phyloP scores from a whole-genome alignment of 352 stramenopile species.

The Lagenidium giganteum region DNA sequence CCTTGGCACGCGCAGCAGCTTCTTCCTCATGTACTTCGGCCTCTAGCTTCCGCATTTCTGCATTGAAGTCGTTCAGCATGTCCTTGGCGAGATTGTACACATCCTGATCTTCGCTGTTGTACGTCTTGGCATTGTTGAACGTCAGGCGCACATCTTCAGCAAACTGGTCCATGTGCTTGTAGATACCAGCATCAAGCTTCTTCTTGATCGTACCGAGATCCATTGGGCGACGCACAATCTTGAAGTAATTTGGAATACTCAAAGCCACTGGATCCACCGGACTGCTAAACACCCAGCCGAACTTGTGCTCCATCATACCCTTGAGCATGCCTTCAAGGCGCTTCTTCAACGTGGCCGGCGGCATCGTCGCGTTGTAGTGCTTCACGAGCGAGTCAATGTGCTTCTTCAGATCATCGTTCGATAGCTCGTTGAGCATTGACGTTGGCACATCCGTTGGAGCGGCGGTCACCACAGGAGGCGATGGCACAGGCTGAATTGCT shows the following conservation, averaged over 20 bases:
- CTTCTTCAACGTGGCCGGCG: constrained; percentile 85
- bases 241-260: constrained; percentile 98
- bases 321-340: constrained; percentile 91
- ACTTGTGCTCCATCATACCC: constrained; percentile 94
- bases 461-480: background rate
- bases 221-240: constrained; percentile 91
- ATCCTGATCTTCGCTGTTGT: constrained; percentile 84
- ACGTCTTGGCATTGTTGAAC: constrained; percentile 83
- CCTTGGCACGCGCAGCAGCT: constrained; percentile 46
- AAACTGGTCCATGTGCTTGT: constrained; percentile 84
- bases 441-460: constrained; percentile 53
- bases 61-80: constrained; percentile 83
- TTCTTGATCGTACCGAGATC: constrained; percentile 86
- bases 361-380: constrained; percentile 84
- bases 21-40: constrained; percentile 68
- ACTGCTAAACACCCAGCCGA: constrained; percentile 96
- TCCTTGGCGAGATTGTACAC: constrained; percentile 81
- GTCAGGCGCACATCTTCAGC: constrained; percentile 66
- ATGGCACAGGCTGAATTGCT: constrained; percentile 3
- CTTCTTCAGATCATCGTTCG: constrained; percentile 91
- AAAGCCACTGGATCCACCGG: constrained; percentile 97
- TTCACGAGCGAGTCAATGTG: constrained; percentile 93
- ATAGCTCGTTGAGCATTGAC: constrained; percentile 88
- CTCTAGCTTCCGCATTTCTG: constrained; percentile 67
- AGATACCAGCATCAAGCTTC: constrained; percentile 74